Conservation (phyloP, 495 filamentous ascomycete genomes). For the Paragyromitra xinjiangensis region DNA sequence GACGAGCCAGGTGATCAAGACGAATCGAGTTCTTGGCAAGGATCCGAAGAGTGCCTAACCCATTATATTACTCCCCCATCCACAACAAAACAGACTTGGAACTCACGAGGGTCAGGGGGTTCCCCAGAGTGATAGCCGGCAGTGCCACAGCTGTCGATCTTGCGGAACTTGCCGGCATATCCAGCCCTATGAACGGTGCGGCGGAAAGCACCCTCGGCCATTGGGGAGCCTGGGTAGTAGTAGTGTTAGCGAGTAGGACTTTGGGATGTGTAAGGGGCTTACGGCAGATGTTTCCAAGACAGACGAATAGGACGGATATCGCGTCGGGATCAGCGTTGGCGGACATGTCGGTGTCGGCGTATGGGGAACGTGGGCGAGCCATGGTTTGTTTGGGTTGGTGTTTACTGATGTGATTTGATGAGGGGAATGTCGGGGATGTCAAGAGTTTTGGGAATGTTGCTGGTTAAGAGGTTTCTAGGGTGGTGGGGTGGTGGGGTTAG, state of each 20-base stretch:
- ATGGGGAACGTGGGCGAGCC: slow-evolving; percentile 38
- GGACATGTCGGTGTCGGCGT: slow-evolving; percentile 44
- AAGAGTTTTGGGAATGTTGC: background rate
- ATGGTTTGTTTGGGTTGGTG: slow-evolving; percentile 13
- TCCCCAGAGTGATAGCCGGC: slow-evolving; percentile 80
- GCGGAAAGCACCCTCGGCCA: slow-evolving; percentile 94
- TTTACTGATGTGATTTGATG: background rate
- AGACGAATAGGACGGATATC: slow-evolving; percentile 90
- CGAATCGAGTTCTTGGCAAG: slow-evolving; percentile 76
- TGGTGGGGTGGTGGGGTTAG: background rate
- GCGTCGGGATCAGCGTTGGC: slow-evolving; percentile 41
- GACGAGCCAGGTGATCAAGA: slow-evolving; percentile 76
- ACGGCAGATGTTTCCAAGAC: slow-evolving; percentile 94
- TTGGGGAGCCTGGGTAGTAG: slow-evolving; percentile 72
- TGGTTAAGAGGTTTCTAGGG: background rate
- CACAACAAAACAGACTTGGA: background rate
- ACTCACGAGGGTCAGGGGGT: slow-evolving; percentile 76
- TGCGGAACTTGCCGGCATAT: slow-evolving; percentile 68
- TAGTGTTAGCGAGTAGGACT: slow-evolving; percentile 47
- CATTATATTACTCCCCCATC: background rate
- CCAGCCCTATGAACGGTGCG: slow-evolving; percentile 67
- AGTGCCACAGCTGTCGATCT: slow-evolving; percentile 90
- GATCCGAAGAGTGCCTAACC: slow-evolving; percentile 70
- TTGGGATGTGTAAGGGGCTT: slow-evolving; percentile 24
- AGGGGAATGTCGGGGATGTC: background rate